Conservation (phyloP, 345 rosid genomes). For the Stellera chamaejasme region DNA sequence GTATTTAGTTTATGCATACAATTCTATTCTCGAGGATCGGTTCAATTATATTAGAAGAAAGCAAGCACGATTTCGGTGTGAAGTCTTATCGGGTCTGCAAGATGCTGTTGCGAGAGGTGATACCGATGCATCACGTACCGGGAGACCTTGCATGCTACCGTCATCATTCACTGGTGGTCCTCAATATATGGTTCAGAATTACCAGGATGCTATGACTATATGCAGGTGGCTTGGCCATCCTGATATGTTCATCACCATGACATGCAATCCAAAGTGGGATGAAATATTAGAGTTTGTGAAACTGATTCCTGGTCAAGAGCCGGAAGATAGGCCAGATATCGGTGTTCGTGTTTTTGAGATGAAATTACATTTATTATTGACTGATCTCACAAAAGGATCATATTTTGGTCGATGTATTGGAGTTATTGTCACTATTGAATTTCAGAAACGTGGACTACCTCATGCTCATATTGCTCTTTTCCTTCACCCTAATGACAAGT, state of each 20-base stretch:
- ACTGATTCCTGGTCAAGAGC: background rate
- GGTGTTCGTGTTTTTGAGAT: background rate
- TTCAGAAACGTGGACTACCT: no score
- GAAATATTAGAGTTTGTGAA: background rate
- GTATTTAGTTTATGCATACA: no score
- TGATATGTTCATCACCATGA: background rate
- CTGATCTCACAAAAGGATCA: background rate
- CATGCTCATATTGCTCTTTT: no score
- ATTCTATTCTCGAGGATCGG: no score
- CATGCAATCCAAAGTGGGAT: background rate
- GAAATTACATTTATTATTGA: background rate
- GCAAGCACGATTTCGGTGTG: no score
- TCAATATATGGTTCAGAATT: background rate
- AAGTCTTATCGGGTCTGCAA: no score
- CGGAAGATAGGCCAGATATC: background rate
- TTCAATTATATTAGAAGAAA: no score
- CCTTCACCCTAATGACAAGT: no score
- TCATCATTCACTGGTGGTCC: background rate
- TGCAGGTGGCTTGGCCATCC: background rate
- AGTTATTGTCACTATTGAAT: no score
- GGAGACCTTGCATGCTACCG: no score
- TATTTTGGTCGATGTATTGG: background rate
- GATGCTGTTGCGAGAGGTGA: no score
- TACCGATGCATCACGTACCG: no score
- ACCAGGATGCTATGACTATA: background rate